These are phyloP conservation scores for Diplodia scrobiculata DNA, from an alignment of 2,329 filamentous ascomycete genomes.

Conservation along the genomic window DNA sequence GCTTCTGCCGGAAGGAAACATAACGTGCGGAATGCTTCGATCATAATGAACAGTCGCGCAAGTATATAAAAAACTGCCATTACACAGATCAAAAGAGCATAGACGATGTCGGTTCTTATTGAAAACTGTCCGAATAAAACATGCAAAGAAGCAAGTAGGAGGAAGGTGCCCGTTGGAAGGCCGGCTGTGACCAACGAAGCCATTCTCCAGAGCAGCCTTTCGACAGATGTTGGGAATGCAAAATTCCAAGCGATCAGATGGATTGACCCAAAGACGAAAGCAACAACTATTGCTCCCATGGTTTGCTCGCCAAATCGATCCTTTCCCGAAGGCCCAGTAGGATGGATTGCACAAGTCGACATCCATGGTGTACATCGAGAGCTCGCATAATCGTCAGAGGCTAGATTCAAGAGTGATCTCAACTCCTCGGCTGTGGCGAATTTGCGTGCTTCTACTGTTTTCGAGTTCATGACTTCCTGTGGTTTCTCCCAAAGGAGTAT, in stretches of 20 bases:
- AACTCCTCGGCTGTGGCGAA: not conserved
- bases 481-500: not conserved
- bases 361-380: not conserved
- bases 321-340: rapidly evolving
- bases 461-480: not conserved
- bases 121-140: too few relatives aligned
- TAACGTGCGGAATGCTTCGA: not conserved
- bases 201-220: not conserved
- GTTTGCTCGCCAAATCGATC: too few relatives aligned
- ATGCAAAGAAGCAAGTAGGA: too few relatives aligned
- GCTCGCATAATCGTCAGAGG: not conserved
- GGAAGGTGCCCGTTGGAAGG: not conserved
- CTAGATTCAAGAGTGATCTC: rapidly evolving
- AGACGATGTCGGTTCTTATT: too few relatives aligned
- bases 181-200: not conserved
- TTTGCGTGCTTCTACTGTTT: not conserved
- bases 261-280: not conserved
- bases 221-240: not conserved
- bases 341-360: not conserved
- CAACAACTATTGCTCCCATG: not conserved
- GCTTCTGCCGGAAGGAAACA: not conserved
- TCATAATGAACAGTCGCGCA: not conserved
- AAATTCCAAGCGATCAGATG: not conserved
- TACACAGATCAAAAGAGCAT: too few relatives aligned
- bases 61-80: not conserved